phyloP scores from a whole-genome alignment of 129 eudicot species.

The carrot (Daucus carota) region DNA sequence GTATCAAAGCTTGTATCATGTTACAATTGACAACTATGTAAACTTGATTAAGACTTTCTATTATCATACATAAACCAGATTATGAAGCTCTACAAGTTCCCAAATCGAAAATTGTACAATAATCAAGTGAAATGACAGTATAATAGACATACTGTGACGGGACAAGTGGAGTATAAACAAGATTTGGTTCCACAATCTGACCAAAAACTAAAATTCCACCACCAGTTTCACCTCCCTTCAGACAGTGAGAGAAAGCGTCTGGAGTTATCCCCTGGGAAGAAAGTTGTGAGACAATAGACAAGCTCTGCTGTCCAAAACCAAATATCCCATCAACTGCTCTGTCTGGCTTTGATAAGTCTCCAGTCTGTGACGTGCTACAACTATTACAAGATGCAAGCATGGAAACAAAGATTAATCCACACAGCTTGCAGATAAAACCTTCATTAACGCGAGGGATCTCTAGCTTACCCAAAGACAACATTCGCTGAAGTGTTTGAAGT shows the following conservation, averaged over 20 bases:
- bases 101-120: background rate
- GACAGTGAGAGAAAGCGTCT: slow-evolving; percentile 78
- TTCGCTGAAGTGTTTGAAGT: slow-evolving; percentile 55
- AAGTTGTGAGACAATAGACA: slow-evolving; percentile 84
- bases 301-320: slow-evolving; percentile 88
- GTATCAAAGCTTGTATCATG: background rate
- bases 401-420: slow-evolving; percentile 12
- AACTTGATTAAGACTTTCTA: background rate
- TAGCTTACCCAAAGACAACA: slow-evolving; percentile 77
- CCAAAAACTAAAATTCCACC: slow-evolving; percentile 96
- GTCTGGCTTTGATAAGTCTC: slow-evolving; percentile 75
- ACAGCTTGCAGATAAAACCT: background rate
- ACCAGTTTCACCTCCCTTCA: slow-evolving; percentile 65
- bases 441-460: slow-evolving; percentile 2
- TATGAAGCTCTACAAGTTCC: background rate
- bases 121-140: background rate
- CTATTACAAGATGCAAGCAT: slow-evolving; percentile 40
- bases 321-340: slow-evolving; percentile 92
- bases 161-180: slow-evolving; percentile 86
- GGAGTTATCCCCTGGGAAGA: slow-evolving; percentile 77
- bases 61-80: background rate
- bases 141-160: slow-evolving; percentile 72
- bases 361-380: slow-evolving; percentile 78
- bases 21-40: background rate
- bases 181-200: slow-evolving; percentile 71